A percentile compares a stretch with the other conserved stretches of the same genome.
phyloP scores from a whole-genome alignment of 768 basidiomycete genomes.

The Cyclocybe cylindracea region DNA sequence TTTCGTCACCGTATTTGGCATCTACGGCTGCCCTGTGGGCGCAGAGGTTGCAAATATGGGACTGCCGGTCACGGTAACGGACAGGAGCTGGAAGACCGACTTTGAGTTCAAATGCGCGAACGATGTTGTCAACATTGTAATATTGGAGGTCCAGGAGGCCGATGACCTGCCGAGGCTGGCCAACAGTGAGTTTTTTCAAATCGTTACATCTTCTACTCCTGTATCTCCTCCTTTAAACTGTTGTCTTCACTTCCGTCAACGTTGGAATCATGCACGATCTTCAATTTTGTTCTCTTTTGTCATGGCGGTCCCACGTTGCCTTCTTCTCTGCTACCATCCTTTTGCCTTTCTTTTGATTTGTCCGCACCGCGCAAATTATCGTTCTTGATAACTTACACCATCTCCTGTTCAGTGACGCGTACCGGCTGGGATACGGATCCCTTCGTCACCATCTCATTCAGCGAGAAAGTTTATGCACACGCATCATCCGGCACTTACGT shows the following conservation, averaged over 20 bases:
- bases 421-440: constrained; percentile 97
- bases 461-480: constrained; percentile 97
- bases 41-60: constrained; percentile 3
- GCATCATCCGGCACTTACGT: constrained; percentile 77
- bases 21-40: constrained; percentile 9
- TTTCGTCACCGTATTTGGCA: constrained; percentile 8
- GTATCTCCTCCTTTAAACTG: too few species aligned
- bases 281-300: neutral
- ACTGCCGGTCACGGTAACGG: constrained; percentile 9
- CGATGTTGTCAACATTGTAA: constrained; percentile 92
- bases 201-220: neutral
- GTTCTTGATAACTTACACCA: too few species aligned
- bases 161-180: constrained; percentile 81
- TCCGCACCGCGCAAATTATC: too few species aligned
- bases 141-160: constrained; percentile 87
- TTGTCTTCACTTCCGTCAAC: too few species aligned
- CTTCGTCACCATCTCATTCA: constrained; percentile 93
- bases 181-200: constrained; percentile 76
- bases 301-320: too few species aligned
- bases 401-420: constrained; percentile 64
- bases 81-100: constrained; percentile 26
- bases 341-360: too few species aligned
- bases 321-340: too few species aligned
- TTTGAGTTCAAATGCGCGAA: constrained; percentile 61
- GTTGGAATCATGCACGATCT: too few species aligned